These are phyloP conservation scores for Colletotrichum coccodes DNA, from an alignment of 2,329 filamentous ascomycete species.

Conservation along the genomic window DNA sequence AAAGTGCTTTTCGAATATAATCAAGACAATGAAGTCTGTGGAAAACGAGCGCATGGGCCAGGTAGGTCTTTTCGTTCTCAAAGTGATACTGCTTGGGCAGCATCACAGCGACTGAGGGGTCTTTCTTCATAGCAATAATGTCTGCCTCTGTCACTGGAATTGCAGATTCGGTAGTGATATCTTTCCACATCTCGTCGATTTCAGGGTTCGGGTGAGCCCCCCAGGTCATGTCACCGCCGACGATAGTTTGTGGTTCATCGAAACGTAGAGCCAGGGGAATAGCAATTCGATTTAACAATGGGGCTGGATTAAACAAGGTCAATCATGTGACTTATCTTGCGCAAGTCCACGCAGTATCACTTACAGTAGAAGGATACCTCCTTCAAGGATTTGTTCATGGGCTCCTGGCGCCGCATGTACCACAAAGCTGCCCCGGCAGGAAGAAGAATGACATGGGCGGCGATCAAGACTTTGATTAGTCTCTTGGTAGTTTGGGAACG, in stretches of 20 bases:
- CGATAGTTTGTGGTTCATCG: slow-evolving; percentile 8
- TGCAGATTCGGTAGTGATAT: neutral
- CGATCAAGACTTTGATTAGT: neutral
- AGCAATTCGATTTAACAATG: slow-evolving; percentile 1
- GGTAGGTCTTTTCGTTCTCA: slow-evolving; percentile 7
- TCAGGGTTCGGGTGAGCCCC: slow-evolving; percentile 3
- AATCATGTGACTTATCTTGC: neutral
- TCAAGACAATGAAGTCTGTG: slow-evolving; percentile 17
- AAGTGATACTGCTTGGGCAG: slow-evolving; percentile 13
- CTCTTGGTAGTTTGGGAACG: neutral
- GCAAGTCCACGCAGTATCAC: neutral
- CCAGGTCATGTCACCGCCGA: slow-evolving; percentile 15
- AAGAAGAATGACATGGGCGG: neutral
- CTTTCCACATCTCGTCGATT: slow-evolving; percentile 20
- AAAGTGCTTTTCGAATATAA: slow-evolving; percentile 17
- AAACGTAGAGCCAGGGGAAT: slow-evolving; percentile 3
- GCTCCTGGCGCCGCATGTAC: neutral
- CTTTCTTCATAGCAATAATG: neutral
- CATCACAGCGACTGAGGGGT: slow-evolving; percentile 10
- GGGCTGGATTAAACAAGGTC: neutral
- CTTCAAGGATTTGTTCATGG: neutral
- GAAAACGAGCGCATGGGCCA: slow-evolving; percentile 13
- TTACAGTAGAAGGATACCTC: slow-evolving; percentile 6
- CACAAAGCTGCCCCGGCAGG: neutral
- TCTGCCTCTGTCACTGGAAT: slow-evolving; percentile 11